Evolutionary conservation across 768 basidiomycete species (phyloP).

Genomic region (Mycena indigotica): DNA sequence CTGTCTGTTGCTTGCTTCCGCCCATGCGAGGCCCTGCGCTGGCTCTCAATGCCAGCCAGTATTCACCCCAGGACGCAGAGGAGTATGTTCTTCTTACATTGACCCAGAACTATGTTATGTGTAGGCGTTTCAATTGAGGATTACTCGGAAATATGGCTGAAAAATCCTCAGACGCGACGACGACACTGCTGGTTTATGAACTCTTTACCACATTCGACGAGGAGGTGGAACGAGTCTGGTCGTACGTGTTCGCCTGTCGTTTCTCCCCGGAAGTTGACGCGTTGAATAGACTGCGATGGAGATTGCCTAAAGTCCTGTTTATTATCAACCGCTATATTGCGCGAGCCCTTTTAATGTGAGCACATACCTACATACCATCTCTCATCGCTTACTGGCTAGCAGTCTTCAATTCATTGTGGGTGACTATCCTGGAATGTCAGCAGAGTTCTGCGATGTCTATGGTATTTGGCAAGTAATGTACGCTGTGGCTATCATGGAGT

Average conservation of each 20-base stretch:
- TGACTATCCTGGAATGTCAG: conserved; percentile 12
- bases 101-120: not conserved
- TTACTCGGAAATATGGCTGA: not conserved
- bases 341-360: conserved; percentile 20
- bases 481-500: not conserved
- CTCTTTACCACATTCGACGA: conserved; percentile 25
- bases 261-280: not conserved
- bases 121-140: not conserved
- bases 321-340: conserved; percentile 24
- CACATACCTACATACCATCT: not conserved
- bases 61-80: not conserved
- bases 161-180: conserved; percentile 26
- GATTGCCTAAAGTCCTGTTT: conserved; percentile 25
- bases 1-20: not conserved
- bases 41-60: not conserved
- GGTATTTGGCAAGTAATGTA: conserved; percentile 20
- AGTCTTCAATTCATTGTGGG: conserved; percentile 12
- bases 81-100: not conserved
- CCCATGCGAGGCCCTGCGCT: not conserved
- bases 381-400: not conserved
- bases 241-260: conserved; percentile 24
- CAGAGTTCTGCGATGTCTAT: conserved; percentile 15
- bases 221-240: conserved; percentile 34
- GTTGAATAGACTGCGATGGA: conserved; percentile 19
- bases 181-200: conserved; percentile 32